Base-by-base conservation (phyloP, 108 stramenopile species). In the Schizochytrium sp. region DNA sequence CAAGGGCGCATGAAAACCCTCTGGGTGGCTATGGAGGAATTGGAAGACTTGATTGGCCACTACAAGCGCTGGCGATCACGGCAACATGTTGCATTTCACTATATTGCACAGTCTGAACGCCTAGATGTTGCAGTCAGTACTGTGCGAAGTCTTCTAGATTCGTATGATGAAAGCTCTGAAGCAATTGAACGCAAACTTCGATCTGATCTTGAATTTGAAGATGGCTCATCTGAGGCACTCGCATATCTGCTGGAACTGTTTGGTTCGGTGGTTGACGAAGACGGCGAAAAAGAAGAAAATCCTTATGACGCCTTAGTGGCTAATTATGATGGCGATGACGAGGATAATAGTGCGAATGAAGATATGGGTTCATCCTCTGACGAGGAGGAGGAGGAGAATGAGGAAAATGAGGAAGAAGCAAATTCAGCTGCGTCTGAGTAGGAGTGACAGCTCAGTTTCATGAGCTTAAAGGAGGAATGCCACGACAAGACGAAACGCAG, bases 1-100 rank as follows among this genome's bases (percentile, higher is more conserved):
- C 40, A 8, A 7, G 64, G 64, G 1, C 64, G 15, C 64, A 69
- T 69, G 64, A 44, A 38, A 8, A 44, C 44, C 19, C 12, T 69
- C 12, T 69, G 42, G 40, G 64, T 44, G 19, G 64, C 64, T 8
- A 69, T 69, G 64, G 64, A 69, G 42, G 64, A 69, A 38, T 44
- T 69, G 42, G 64, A 69, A 69, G 64, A 69, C 64, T 44, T 69
- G 12, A 69, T 69, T 38, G 64, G 64, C 12, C 64, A 69, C 2
- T 69, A 69, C 28, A 69, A 69, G 28, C 64, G 64, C 64, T 69
- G 64, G 64, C 64, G 64, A 8, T 38, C 64, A 44, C 64, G 64
- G 64, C 64, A 69, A 15, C 12, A 69, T 15, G 64, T 38, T 7
- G 64, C 64, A 7, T 69, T 69, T 69, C 64, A 69, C 28, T 44